Evolutionary conservation across 1,284 basidiomycete species (phyloP), one percentile per base, ranked within the genome.

Genomic region (Coniferiporia sulphurascens): DNA sequence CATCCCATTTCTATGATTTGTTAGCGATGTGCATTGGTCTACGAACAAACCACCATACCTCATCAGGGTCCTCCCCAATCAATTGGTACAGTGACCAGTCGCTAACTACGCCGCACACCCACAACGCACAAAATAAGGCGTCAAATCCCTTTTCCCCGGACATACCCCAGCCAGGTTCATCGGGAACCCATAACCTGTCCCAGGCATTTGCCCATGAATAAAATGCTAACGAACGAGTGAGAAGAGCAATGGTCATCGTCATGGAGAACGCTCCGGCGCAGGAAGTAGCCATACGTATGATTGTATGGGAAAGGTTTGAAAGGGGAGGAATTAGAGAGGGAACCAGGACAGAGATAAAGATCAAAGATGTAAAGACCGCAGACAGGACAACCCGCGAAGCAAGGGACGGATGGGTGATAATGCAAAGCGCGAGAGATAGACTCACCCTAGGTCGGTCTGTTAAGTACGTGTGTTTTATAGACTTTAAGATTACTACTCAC

Each of bases 41-140:
- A 44, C n/a, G 32, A 53, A 32, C 19, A 17, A 45, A 59, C 0
- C 34, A 10, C 70, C 73, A 17, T 63, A 84, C 84, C 79, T 87
- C 78, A 64, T 87, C 86, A 32, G 85, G 86, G 69, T 83, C 82
- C 65, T 85, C 76, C 72, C 80, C 80, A 87, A 65, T 89, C 85
- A 12, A 67, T 69, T 0, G 67, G 69, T 4, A 27, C 27, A 27
- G 27, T 27, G 27, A 27, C 27, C 27, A 27, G 27, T 27, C 27
- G 2, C 27, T 5, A 3, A 27, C 27, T 27, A 76, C 70, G 1
- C 86, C 86, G 13, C 69, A 45, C 13, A 71, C 65, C 17, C 83
- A 68, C 49, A 86, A 74, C n/a, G 86, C 67, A 61, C 77, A 81
- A 66, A 76, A 85, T 9, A 76, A 78, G 4, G 81, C 81, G 64